Conservation (phyloP, 2,329 filamentous ascomycete genomes). For the Epichloe baconii region DNA sequence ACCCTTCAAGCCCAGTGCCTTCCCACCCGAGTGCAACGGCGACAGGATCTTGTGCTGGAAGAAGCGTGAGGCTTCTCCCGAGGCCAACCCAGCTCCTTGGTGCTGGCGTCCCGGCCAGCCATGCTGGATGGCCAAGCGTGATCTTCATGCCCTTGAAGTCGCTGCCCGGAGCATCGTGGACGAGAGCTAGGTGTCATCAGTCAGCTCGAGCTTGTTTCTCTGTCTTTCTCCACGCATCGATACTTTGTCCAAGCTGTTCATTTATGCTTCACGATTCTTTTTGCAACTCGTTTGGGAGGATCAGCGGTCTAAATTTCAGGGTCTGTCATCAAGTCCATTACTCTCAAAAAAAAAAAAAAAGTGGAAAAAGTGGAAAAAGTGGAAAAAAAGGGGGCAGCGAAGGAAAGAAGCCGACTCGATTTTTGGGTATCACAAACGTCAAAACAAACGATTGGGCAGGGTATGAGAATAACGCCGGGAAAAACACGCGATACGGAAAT, state of each 20-base stretch:
- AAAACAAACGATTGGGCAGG: neutral
- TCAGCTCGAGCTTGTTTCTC: neutral
- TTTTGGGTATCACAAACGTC: neutral
- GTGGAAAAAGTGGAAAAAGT: neutral
- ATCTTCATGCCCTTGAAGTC: slow-evolving; percentile 14
- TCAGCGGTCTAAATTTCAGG: neutral
- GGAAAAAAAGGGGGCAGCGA: neutral
- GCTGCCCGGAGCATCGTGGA: slow-evolving; percentile 17
- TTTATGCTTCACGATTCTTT: neutral
- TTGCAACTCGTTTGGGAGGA: neutral
- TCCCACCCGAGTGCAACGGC: slow-evolving; percentile 3
- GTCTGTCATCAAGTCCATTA: neutral
- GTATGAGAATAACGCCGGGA: neutral
- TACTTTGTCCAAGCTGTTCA: neutral
- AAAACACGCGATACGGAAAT: neutral
- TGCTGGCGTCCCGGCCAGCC: slow-evolving; percentile 25
- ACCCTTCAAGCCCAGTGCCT: slow-evolving; percentile 20
- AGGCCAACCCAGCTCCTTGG: slow-evolving; percentile 13
- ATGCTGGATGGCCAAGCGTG: slow-evolving; percentile 30
- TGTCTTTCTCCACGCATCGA: neutral
- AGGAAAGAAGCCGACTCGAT: neutral
- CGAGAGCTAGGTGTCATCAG: neutral
- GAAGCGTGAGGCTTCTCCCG: slow-evolving; percentile 8
- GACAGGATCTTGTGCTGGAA: slow-evolving; percentile 5
- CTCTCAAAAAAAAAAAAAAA: neutral